These are phyloP conservation scores for Amorphotheca resinae DNA, from an alignment of 495 filamentous ascomycete species.

Conservation along the genomic window DNA sequence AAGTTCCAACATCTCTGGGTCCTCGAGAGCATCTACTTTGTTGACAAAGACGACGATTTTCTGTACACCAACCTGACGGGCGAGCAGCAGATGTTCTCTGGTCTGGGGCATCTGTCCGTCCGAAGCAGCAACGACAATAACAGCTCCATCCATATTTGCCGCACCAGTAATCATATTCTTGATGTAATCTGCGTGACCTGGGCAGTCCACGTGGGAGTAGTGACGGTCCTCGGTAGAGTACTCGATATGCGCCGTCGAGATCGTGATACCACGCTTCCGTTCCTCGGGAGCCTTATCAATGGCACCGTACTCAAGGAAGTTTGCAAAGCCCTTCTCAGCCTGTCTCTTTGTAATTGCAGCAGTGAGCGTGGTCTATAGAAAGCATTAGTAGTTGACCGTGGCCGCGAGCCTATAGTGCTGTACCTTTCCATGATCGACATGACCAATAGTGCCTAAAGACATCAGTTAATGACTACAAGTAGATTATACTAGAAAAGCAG, in stretches of 20 bases:
- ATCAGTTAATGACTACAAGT: slow-evolving; percentile 10
- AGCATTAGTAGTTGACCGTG: slow-evolving; percentile 10
- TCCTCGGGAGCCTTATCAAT: slow-evolving; percentile 99
- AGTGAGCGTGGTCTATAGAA: slow-evolving; percentile 76
- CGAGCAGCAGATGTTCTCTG: slow-evolving; percentile 92
- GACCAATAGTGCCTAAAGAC: slow-evolving; percentile 77
- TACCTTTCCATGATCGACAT: slow-evolving; percentile 99
- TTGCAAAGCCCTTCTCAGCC: slow-evolving; percentile 82
- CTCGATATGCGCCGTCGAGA: slow-evolving; percentile 96
- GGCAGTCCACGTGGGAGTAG: slow-evolving; percentile 99
- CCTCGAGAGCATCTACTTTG: slow-evolving; percentile 93
- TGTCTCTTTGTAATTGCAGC: slow-evolving; percentile 98
- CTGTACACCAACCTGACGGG: slow-evolving; percentile 95
- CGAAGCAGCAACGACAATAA: slow-evolving; percentile 96
- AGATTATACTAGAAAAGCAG: not conserved
- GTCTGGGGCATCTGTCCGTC: slow-evolving; percentile 99
- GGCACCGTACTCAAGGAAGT: slow-evolving; percentile 88
- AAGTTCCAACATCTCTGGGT: slow-evolving; percentile 98
- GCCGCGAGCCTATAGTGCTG: not conserved
- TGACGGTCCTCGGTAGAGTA: slow-evolving; percentile 84
- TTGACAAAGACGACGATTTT: slow-evolving; percentile 98
- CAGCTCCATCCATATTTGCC: slow-evolving; percentile 97
- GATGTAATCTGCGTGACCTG: slow-evolving; percentile 99
- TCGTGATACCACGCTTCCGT: slow-evolving; percentile 99
- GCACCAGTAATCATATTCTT: slow-evolving; percentile 99